Evolutionary conservation across 164 flowering plant species (phyloP), one percentile per base, ranked within the genome.

Genomic region (Sextonia rubra): DNA sequence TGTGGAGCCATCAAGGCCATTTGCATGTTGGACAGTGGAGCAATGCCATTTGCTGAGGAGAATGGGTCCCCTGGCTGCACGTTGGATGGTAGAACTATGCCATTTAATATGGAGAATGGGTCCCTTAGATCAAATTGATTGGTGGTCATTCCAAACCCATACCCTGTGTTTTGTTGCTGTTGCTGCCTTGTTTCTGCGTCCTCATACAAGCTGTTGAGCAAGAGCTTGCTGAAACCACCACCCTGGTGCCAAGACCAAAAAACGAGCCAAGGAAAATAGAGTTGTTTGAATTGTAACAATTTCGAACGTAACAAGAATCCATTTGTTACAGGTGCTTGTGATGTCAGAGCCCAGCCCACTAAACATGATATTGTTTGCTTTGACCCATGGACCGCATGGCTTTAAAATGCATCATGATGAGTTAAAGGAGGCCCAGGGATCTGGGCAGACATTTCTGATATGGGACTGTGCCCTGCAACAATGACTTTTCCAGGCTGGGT

Each of bases 201-300:
- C 23, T 91, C 98, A 58, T 95, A 95, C 76, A 95, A 82, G 84
- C 99, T 95, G 73, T 95, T 89, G 0, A 93, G 94, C 75, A 95
- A 82, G 72, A 89, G 82, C 82, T 77, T 87, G 83, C 93, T 87
- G 47, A 95, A 95, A 3, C 98, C 97, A 60, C 99, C 97, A n/a
- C 82, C 97, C 98, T 94, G 74, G 68, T 14, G 12, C 26, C 26
- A 49, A 58, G n/a, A 27, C 14, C 23, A 23, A 37, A 20, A 7
- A 32, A 29, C 37, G 14, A 66, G 49, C n/a, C 3, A 52, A 15
- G 18, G 12, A 12, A 66, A 22, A 66, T 2, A 66, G 20, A 32
- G 27, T 24, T 23, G 64, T 61, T 20, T 52, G 58, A 52, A 24
- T 24, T 11, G 22, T 61, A 22, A 22, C 12, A 61, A 61, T 24